Percentiles rank a stretch among this genome's conserved stretches.
These are phyloP conservation scores for Rhizopus stolonifer DNA, from an alignment of 371 early-diverging fungal genomes.

Conservation along the genomic window DNA sequence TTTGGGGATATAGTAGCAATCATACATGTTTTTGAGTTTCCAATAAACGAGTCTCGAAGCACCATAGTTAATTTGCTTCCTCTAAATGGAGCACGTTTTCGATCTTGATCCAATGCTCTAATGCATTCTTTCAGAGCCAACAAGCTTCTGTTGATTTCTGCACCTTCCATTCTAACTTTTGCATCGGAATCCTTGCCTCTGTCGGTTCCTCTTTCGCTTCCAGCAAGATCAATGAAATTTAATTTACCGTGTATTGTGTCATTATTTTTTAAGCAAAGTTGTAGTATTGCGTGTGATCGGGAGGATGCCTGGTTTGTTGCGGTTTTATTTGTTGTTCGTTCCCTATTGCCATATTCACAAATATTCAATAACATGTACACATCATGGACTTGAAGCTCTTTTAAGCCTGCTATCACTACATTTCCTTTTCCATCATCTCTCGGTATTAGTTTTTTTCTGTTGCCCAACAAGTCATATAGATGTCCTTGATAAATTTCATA, in stretches of 20 bases:
- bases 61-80: constrained; percentile 97
- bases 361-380: constrained; percentile 81
- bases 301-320: constrained; percentile 97
- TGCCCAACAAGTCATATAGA: constrained; percentile 89
- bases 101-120: constrained; percentile 92
- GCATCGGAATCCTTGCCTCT: constrained; percentile 82
- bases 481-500: constrained; percentile 98
- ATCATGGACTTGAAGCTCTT: constrained; percentile 71
- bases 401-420: constrained; percentile 86
- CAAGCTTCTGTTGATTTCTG: constrained; percentile 98
- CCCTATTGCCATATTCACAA: constrained; percentile 86
- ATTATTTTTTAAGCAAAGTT: constrained; percentile 73
- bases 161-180: constrained; percentile 93
- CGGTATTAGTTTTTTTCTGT: constrained; percentile 82
- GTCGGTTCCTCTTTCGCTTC: constrained; percentile 97
- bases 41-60: constrained; percentile 96
- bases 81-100: constrained; percentile 94
- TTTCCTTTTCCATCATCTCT: constrained; percentile 94
- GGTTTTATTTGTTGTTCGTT: constrained; percentile 90
- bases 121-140: constrained; percentile 98
- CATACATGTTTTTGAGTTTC: constrained; percentile 96
- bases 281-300: constrained; percentile 92
- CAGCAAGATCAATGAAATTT: constrained; percentile 96
- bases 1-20: constrained; percentile 97
- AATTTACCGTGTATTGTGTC: constrained; percentile 79